Percentiles rank a stretch among this genome's conserved stretches.
Evolutionary conservation across 2,329 filamentous ascomycete species (phyloP).

Genomic region (Neospermospora avenae): DNA sequence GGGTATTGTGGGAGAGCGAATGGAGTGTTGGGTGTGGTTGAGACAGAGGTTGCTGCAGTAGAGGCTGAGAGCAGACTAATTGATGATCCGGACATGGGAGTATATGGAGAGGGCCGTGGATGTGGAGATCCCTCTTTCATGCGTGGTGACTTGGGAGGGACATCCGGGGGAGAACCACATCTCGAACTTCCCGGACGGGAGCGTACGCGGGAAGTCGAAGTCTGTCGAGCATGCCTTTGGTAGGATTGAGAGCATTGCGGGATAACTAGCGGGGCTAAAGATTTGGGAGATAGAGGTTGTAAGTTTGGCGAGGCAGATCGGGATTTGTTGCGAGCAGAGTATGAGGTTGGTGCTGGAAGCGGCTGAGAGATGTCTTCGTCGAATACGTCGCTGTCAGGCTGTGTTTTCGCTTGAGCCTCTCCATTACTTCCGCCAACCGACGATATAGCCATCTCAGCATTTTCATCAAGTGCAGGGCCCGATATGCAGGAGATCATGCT

Average conservation of each 20-base stretch:
- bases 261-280: constrained; percentile 55
- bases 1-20: neutral
- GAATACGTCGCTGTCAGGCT: neutral
- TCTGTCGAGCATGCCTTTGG: constrained; percentile 17
- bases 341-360: neutral
- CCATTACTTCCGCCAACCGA: constrained; percentile 5
- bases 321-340: constrained; percentile 2
- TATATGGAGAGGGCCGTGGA: constrained; percentile 40
- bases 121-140: constrained; percentile 46
- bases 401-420: constrained; percentile 15
- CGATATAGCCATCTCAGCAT: constrained; percentile 31
- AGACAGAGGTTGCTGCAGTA: constrained; percentile 26
- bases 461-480: constrained; percentile 36
- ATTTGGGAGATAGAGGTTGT: constrained; percentile 50
- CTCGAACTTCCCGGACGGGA: constrained; percentile 37
- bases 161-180: constrained; percentile 39
- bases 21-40: constrained; percentile 22
- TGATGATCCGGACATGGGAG: constrained; percentile 40
- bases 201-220: constrained; percentile 41
- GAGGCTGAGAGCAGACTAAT: constrained; percentile 22
- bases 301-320: constrained; percentile 32
- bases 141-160: constrained; percentile 40
- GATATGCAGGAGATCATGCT: constrained; percentile 35
- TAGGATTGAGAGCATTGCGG: constrained; percentile 35
- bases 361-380: constrained; percentile 1